Percentiles rank a stretch among this genome's conserved stretches.
Conservation (phyloP, 2,329 filamentous ascomycete genomes). For the Ophiostoma perfectum region DNA sequence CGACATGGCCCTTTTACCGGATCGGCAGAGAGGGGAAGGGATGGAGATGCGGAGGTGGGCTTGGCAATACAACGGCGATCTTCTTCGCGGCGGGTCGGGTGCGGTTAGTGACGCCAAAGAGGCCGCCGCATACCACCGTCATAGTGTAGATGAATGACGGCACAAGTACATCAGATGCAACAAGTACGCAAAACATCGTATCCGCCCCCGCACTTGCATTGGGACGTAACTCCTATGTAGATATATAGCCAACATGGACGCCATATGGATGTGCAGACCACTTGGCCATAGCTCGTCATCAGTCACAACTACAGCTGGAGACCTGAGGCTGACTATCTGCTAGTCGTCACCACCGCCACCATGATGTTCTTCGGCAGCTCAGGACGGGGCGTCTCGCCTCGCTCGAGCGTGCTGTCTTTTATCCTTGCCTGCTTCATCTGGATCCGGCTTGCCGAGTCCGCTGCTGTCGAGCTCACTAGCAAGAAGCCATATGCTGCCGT, state of each 20-base stretch:
- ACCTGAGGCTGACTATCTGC: not conserved
- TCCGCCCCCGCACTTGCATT: not conserved
- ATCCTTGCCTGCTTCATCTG: not conserved
- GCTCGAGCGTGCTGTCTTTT: slow-evolving; percentile 1
- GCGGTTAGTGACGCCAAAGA: not conserved
- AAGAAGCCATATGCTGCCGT: not conserved
- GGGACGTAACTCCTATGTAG: not conserved
- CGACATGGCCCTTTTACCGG: not conserved
- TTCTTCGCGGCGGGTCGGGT: not conserved
- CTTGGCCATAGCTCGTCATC: not conserved
- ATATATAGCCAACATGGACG: not conserved
- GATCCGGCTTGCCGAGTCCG: slow-evolving; percentile 1
- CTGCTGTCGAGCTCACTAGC: not conserved
- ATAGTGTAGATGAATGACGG: not conserved
- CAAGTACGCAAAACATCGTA: not conserved
- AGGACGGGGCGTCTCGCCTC: not conserved
- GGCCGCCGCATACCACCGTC: not conserved
- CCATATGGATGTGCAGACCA: not conserved
- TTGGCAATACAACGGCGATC: slow-evolving; percentile 6
- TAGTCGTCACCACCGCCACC: not conserved
- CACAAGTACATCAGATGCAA: not conserved
- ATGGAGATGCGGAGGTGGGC: slow-evolving; percentile 4
- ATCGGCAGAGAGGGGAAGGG: slow-evolving; percentile 6
- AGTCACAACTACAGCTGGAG: not conserved
- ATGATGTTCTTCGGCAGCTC: slow-evolving; percentile 1